Evolutionary conservation across 176 grass and related monocot genomes (phyloP).

Genomic region (Raddia guianensis): DNA sequence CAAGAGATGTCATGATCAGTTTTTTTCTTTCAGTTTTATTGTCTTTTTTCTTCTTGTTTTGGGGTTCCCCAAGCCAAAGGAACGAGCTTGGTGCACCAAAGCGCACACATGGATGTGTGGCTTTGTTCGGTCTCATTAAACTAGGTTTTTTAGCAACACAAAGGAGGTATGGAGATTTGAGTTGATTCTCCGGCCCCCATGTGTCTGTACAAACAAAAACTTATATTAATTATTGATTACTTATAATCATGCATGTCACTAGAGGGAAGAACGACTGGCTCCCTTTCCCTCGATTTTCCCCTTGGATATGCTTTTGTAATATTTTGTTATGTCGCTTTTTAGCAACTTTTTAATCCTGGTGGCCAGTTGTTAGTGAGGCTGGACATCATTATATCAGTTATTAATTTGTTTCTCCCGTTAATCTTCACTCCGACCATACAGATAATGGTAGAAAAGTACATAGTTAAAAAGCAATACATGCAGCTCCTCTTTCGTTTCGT

Average conservation of each 20-base stretch:
- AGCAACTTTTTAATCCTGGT: neutral
- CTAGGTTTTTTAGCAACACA: conserved; percentile 53
- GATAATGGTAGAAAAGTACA: neutral
- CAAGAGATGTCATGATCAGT: conserved; percentile 8
- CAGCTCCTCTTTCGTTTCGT: neutral
- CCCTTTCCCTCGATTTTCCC: neutral
- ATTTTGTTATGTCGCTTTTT: neutral
- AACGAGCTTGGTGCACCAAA: conserved; percentile 50
- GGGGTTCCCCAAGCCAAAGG: conserved; percentile 51
- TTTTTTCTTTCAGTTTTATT: neutral
- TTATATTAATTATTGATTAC: conserved; percentile 54
- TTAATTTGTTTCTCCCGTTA: neutral
- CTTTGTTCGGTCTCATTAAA: conserved; percentile 47
- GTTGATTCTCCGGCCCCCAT: conserved; percentile 40
- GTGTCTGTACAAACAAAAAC: conserved; percentile 62
- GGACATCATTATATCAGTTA: neutral
- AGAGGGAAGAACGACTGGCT: neutral
- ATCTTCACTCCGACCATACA: neutral
- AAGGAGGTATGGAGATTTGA: conserved; percentile 53
- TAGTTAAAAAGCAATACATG: neutral
- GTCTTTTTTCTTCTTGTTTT: conserved; percentile 35
- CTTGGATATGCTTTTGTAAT: neutral
- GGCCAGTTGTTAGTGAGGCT: neutral
- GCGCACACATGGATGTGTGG: conserved; percentile 51
- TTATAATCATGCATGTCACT: neutral